Evolutionary conservation across 2,329 filamentous ascomycete genomes (phyloP).

Genomic region (Cytospora leucostoma): DNA sequence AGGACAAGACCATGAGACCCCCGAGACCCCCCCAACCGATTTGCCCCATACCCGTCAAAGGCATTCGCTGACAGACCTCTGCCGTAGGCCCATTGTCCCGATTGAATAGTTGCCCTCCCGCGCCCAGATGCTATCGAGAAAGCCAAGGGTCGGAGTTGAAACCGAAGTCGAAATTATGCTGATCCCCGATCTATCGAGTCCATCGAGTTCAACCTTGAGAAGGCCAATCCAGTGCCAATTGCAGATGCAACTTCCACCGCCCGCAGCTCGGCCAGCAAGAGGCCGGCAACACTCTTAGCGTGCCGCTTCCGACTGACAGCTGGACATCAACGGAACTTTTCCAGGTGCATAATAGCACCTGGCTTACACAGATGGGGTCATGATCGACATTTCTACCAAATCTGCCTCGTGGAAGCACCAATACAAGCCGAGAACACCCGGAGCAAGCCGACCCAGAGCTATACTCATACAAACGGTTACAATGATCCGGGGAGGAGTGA

Average conservation of each 20-base stretch:
- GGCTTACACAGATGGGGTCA: slow-evolving; percentile 14
- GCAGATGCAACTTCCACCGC: neutral
- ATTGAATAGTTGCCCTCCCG: neutral
- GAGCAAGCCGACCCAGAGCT: neutral
- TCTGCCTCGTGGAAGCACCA: neutral
- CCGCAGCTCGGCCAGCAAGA: neutral
- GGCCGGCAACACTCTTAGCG: neutral
- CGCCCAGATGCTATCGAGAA: neutral
- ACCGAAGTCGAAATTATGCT: neutral
- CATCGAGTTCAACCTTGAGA: neutral
- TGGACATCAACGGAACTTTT: slow-evolving; percentile 1
- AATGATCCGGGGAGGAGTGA: neutral
- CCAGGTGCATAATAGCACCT: slow-evolving; percentile 10
- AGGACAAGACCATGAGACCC: neutral
- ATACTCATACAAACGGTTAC: neutral
- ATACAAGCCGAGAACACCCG: neutral
- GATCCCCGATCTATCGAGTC: neutral
- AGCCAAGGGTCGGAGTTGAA: too few species aligned
- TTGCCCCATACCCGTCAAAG: neutral
- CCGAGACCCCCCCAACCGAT: neutral
- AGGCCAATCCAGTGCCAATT: neutral
- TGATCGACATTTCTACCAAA: slow-evolving; percentile 11
- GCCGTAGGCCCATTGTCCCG: neutral
- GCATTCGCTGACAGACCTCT: neutral
- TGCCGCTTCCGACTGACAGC: neutral